Evolutionary conservation across 495 filamentous ascomycete genomes (phyloP).

Genomic region (Talaromyces trachyspermus): DNA sequence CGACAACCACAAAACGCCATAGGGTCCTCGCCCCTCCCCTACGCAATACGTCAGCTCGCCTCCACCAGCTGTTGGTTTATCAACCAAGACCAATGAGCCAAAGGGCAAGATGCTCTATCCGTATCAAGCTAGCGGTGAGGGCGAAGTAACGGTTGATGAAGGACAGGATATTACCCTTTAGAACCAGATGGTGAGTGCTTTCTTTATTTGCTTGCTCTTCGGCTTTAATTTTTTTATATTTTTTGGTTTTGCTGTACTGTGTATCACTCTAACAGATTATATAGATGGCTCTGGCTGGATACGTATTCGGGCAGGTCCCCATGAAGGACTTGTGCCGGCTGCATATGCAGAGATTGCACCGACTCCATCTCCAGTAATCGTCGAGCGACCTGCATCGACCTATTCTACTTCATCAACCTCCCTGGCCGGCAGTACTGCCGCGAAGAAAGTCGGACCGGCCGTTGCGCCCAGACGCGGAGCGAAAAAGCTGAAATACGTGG

Average conservation of each 20-base stretch:
- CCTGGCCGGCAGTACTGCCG: constrained; percentile 44
- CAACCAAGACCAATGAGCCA: constrained; percentile 39
- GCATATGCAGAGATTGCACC: constrained; percentile 62
- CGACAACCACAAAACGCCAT: constrained; percentile 43
- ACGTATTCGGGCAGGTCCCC: constrained; percentile 57
- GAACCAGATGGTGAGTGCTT: constrained; percentile 74
- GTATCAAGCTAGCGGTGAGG: constrained; percentile 70
- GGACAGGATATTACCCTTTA: constrained; percentile 69
- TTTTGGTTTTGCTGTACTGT: too few species aligned
- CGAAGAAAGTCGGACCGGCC: constrained; percentile 85
- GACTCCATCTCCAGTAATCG: constrained; percentile 32
- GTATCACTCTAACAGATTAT: too few species aligned
- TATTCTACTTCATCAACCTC: constrained; percentile 80
- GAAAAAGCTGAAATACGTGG: constrained; percentile 91
- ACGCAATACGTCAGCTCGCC: constrained; percentile 64
- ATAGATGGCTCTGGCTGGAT: constrained; percentile 87
- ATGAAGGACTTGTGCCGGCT: constrained; percentile 80
- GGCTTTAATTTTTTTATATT: too few species aligned
- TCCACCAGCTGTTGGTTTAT: constrained; percentile 30
- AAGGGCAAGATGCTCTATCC: constrained; percentile 84
- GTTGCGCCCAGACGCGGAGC: constrained; percentile 88
- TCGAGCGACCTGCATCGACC: constrained; percentile 53
- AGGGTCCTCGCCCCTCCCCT: constrained; percentile 85
- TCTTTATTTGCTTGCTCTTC: not conserved
- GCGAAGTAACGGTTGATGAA: constrained; percentile 73